These are phyloP conservation scores for Populus simonii DNA, from an alignment of 345 rosid species.

Conservation along the genomic window DNA sequence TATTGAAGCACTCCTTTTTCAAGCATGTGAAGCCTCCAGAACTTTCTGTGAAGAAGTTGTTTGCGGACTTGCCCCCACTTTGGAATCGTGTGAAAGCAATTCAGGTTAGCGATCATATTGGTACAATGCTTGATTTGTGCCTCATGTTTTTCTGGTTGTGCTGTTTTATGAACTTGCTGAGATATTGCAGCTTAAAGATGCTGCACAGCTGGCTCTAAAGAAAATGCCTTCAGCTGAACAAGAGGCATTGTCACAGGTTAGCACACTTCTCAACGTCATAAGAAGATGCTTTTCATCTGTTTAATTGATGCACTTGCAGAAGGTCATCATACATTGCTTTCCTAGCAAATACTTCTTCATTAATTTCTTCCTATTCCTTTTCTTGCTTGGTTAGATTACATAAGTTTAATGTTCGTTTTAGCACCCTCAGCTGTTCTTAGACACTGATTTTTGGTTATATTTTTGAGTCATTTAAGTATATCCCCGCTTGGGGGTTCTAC, in stretches of 20 bases:
- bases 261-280: slow-evolving; percentile 2
- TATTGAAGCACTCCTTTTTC: slow-evolving; percentile 87
- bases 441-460: neutral
- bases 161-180: slow-evolving; percentile 21
- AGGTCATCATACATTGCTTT: neutral
- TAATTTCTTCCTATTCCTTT: neutral
- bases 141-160: slow-evolving; percentile 5
- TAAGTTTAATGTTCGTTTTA: neutral
- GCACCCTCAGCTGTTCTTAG: neutral
- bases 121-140: slow-evolving; percentile 16
- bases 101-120: slow-evolving; percentile 50
- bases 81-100: slow-evolving; percentile 93
- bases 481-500: neutral
- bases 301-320: neutral
- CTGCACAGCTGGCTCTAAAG: slow-evolving; percentile 84
- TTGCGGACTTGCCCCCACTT: slow-evolving; percentile 82
- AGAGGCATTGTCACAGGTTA: slow-evolving; percentile 93
- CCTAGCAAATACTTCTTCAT: neutral
- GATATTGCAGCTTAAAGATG: slow-evolving; percentile 81
- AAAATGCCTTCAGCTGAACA: slow-evolving; percentile 95
- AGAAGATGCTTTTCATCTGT: neutral
- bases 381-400: neutral
- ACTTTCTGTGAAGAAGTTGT: slow-evolving; percentile 68
- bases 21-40: slow-evolving; percentile 91
- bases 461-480: neutral